Conservation (phyloP, 2,329 filamentous ascomycete species). For the Tolypocladium guangdongense region DNA sequence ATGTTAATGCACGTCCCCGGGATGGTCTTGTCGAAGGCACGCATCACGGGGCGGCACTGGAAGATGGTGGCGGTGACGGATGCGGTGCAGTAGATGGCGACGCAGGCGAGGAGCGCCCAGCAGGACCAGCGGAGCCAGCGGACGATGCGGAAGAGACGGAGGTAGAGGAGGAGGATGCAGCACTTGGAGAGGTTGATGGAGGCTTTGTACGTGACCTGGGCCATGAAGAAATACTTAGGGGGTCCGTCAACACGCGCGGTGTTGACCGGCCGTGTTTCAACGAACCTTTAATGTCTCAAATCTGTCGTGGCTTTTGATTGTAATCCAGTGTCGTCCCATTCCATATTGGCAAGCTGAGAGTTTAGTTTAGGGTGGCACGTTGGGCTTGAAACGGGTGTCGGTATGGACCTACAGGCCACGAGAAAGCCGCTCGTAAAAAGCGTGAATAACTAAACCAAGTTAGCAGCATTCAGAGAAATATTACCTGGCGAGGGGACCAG, state of each 20-base stretch:
- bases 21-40: conserved; percentile 29
- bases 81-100: conserved; percentile 14
- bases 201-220: conserved; percentile 19
- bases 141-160: conserved; percentile 18
- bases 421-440: conserved; percentile 3
- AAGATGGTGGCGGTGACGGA: conserved; percentile 17
- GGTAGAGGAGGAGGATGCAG: conserved; percentile 22
- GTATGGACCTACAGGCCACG: conserved; percentile 2
- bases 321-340: conserved; percentile 10
- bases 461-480: background rate
- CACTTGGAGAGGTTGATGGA: conserved; percentile 20
- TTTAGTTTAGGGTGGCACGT: background rate
- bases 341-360: conserved; percentile 12
- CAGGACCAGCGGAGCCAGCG: conserved; percentile 15
- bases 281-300: conserved; percentile 8
- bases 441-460: conserved; percentile 2
- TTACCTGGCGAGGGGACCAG: background rate
- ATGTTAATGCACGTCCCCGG: conserved; percentile 32
- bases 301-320: conserved; percentile 6
- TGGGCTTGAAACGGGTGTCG: background rate
- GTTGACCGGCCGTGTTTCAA: background rate
- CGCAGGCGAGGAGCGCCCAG: conserved; percentile 12
- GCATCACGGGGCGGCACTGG: conserved; percentile 20
- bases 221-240: conserved; percentile 13
- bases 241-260: background rate